Conservation (phyloP, 257 asterid genomes). For the Solanum habrochaites region DNA sequence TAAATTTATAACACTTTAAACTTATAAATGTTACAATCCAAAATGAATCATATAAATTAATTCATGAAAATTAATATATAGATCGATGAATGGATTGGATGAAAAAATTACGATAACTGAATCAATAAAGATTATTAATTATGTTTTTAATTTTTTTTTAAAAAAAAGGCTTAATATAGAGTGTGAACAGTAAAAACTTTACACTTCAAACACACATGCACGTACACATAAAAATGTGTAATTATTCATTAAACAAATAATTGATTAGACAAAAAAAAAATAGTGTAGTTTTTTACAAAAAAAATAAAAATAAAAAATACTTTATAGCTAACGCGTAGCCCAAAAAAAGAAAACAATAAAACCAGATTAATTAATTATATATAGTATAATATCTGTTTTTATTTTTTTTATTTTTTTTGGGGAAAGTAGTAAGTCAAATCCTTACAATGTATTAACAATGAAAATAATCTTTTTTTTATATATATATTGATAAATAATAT, state of each 20-base stretch:
- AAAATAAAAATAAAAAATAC: background rate
- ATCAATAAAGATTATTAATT: background rate
- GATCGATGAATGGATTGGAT: too few relatives aligned
- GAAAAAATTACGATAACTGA: background rate
- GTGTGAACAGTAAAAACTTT: background rate
- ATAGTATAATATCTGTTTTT: background rate
- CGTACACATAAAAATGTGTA: background rate
- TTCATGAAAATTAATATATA: background rate
- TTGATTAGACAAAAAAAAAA: background rate
- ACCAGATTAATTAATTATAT: background rate
- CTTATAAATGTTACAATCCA: background rate
- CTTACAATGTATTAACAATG: background rate
- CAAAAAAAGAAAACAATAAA: background rate
- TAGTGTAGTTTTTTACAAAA: background rate
- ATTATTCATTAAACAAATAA: background rate
- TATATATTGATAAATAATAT: too few relatives aligned
- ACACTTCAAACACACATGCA: background rate
- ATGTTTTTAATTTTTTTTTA: too few relatives aligned
- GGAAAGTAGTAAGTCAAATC: background rate
- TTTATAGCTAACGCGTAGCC: conserved; percentile 1
- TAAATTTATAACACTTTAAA: background rate
- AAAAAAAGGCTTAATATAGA: background rate
- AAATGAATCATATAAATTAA: background rate
- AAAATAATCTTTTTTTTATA: background rate
- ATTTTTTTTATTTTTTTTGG: rapidly evolving